Percentiles rank a stretch among this genome's conserved stretches.
phyloP scores from a whole-genome alignment of 1,139 yeast genomes.

The Taphrina confusa region DNA sequence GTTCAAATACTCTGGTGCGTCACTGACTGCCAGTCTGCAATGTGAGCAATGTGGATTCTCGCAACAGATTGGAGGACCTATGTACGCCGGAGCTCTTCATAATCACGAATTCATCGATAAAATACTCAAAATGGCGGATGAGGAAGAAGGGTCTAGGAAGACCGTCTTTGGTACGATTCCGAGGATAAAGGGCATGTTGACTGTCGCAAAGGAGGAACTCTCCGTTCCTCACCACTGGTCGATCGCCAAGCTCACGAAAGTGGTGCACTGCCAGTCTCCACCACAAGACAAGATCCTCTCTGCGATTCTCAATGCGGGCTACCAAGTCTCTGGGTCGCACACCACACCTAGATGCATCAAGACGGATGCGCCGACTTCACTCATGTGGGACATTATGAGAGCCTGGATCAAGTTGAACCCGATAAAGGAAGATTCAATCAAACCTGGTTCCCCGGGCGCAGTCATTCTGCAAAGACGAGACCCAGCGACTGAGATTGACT shows the following conservation, averaged over 20 bases:
- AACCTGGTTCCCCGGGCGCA: constrained; percentile 61
- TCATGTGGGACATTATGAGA: constrained; percentile 69
- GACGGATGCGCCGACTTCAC: constrained; percentile 84
- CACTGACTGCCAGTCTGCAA: constrained; percentile 52
- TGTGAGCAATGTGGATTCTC: constrained; percentile 72
- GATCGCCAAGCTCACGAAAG: constrained; percentile 71
- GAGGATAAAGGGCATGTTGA: constrained; percentile 88
- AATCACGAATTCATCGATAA: constrained; percentile 63
- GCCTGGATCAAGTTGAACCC: constrained; percentile 60
- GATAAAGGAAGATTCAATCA: constrained; percentile 51
- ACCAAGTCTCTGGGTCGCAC: constrained; percentile 79
- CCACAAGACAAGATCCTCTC: constrained; percentile 69
- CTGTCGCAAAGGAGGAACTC: constrained; percentile 74
- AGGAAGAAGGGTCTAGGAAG: constrained; percentile 47
- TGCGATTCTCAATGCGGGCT: constrained; percentile 85
- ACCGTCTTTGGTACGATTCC: constrained; percentile 72
- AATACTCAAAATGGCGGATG: constrained; percentile 58
- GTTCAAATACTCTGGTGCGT: constrained; percentile 42
- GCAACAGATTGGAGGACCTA: constrained; percentile 87
- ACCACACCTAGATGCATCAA: constrained; percentile 83
- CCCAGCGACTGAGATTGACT: constrained; percentile 52
- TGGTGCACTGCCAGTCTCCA: constrained; percentile 80
- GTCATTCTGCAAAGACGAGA: constrained; percentile 55
- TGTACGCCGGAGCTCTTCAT: constrained; percentile 87
- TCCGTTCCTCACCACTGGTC: constrained; percentile 77